Evolutionary conservation across 2,329 filamentous ascomycete species (phyloP), one percentile per base, ranked within the genome.

Genomic region (Botrytis porri): DNA sequence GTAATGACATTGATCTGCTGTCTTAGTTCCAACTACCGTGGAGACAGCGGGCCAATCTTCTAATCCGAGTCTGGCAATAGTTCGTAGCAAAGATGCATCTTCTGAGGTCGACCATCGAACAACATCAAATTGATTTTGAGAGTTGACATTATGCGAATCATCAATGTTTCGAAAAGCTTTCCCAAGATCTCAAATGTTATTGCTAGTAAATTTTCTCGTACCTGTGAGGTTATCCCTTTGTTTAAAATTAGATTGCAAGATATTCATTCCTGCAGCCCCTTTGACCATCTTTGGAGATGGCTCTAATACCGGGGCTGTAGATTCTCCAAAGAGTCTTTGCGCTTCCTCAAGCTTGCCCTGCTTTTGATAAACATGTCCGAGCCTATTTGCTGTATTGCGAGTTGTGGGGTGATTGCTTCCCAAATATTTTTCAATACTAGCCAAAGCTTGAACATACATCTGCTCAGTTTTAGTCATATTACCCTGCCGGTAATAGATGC

Each of bases 401-500:
- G 72, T 72, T 60, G 73, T 74, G 9, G 45, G 41, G 48, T 74
- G 59, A 39, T 71, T 72, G 25, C 16, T 41, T 29, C 69, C 72
- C 37, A 73, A 39, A 16, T 64, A 60, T 66, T 65, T 77, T 66
- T 80, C 75, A 2, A 71, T 71, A 41, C 77, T 75, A 77, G 75
- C 57, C 10, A 82, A 74, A 22, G 70, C 80, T 66, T 78, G 79
- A 6, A 75, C 4, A 37, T 77, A 81, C 77, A 81, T 82, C 0
- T 74, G 73, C 75, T 81, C 76, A 25, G 73, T 72, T 57, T 73
- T 60, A 37, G 57, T 57, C n/a, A 74, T 60, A 45, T 70, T 60
- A 20, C 69, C 73, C 51, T 75, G 73, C 18, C 63, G 32, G 9
- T 37, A 37, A 59, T 75, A 75, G 25, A 74, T 35, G 43, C 16